Conservation (phyloP, 2,329 filamentous ascomycete genomes). For the Sporothrix dimorphospora region DNA sequence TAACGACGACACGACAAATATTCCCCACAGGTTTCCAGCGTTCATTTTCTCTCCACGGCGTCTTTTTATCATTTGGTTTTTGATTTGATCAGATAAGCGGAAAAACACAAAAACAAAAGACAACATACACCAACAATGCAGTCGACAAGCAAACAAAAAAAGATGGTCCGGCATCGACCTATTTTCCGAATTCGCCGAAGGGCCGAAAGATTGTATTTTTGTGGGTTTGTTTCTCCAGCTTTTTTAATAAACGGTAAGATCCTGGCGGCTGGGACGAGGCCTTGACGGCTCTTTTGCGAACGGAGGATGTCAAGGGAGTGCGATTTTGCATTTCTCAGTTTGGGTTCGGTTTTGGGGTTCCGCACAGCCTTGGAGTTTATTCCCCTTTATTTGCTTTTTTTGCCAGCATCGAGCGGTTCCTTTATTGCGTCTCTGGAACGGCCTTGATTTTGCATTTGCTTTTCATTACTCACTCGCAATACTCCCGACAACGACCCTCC, state of each 20-base stretch:
- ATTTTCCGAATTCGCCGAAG: conserved; percentile 2
- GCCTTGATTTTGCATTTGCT: conserved; percentile 40
- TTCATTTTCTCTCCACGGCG: conserved; percentile 26
- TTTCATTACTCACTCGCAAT: conserved; percentile 44
- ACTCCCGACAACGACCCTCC: conserved; percentile 38
- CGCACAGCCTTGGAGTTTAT: background rate
- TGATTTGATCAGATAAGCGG: conserved; percentile 2
- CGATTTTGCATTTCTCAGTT: conserved; percentile 7
- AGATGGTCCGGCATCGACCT: conserved; percentile 7
- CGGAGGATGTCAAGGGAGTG: conserved; percentile 5
- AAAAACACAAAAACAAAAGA: conserved; percentile 22
- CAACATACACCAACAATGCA: conserved; percentile 2
- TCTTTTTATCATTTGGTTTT: conserved; percentile 18
- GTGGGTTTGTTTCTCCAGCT: background rate
- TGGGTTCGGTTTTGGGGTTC: conserved; percentile 18
- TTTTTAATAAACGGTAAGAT: background rate
- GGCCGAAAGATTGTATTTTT: conserved; percentile 9
- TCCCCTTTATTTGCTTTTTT: conserved; percentile 9
- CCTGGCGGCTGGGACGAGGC: conserved; percentile 23
- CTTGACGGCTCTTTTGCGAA: conserved; percentile 26
- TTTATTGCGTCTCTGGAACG: background rate
- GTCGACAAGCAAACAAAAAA: conserved; percentile 23
- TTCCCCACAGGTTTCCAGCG: conserved; percentile 27
- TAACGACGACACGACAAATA: conserved; percentile 30
- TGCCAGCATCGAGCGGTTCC: conserved; percentile 46